Evolutionary conservation across 2,329 filamentous ascomycete genomes (phyloP).

Genomic region (Dothideomycetes sp.): DNA sequence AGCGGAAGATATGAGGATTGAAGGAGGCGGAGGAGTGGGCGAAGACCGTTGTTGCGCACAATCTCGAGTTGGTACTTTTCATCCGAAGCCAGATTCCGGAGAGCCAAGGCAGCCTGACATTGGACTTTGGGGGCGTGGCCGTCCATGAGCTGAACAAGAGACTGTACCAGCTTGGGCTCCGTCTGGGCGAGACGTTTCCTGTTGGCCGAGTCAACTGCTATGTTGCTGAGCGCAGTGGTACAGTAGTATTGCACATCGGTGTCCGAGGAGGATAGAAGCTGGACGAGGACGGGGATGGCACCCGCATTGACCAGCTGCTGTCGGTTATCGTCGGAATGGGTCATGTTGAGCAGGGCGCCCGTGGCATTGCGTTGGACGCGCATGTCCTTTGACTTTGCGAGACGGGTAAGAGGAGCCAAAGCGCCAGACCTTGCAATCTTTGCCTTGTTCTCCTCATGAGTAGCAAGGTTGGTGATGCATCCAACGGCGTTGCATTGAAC

Average conservation of each 20-base stretch:
- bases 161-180: conserved; percentile 84
- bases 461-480: conserved; percentile 96
- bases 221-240: conserved; percentile 96
- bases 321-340: conserved; percentile 98
- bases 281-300: conserved; percentile 94
- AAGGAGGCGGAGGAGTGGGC: conserved; percentile 74
- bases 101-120: conserved; percentile 87
- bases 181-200: conserved; percentile 82
- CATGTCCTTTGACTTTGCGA: conserved; percentile 98
- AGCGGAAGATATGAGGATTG: conserved; percentile 93
- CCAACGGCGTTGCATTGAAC: conserved; percentile 98
- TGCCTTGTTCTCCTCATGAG: conserved; percentile 97
- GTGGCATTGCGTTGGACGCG: conserved; percentile 95
- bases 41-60: conserved; percentile 75
- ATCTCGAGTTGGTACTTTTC: conserved; percentile 99
- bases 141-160: conserved; percentile 91
- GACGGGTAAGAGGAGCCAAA: conserved; percentile 74
- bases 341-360: conserved; percentile 95
- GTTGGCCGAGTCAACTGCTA: conserved; percentile 87
- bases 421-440: conserved; percentile 95
- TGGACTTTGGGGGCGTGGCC: conserved; percentile 96
- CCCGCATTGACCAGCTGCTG: conserved; percentile 95
- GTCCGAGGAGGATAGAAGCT: conserved; percentile 82
- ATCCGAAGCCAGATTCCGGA: conserved; percentile 91
- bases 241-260: conserved; percentile 99